Conservation (phyloP, 2,329 filamentous ascomycete genomes). For the Colletotrichum musae region DNA sequence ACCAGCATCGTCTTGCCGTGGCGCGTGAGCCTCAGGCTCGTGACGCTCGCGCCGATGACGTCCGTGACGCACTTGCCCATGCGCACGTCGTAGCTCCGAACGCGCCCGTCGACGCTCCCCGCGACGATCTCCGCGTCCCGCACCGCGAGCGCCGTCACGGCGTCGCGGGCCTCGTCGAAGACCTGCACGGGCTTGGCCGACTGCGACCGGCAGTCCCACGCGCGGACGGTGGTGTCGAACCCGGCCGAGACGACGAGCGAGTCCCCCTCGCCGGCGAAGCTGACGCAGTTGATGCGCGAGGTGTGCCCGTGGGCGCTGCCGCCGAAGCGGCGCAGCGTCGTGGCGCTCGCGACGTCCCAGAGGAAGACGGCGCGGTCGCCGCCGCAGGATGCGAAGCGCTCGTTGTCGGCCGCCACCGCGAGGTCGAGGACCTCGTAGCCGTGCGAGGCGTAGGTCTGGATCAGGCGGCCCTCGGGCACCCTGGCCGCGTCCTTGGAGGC, state of each 20-base stretch:
- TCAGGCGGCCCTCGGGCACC: constrained; percentile 71
- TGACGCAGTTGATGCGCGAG: constrained; percentile 82
- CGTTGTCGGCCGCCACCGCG: constrained; percentile 81
- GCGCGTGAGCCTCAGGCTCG: constrained; percentile 78
- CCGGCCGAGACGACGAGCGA: constrained; percentile 80
- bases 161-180: constrained; percentile 80
- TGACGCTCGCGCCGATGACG: constrained; percentile 80
- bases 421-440: constrained; percentile 93
- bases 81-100: constrained; percentile 86
- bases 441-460: constrained; percentile 91
- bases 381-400: constrained; percentile 87
- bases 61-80: constrained; percentile 81
- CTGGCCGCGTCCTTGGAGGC: constrained; percentile 52
- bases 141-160: constrained; percentile 67
- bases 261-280: constrained; percentile 84
- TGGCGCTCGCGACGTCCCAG: constrained; percentile 90
- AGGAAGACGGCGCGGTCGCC: constrained; percentile 93
- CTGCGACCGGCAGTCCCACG: constrained; percentile 78
- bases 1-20: constrained; percentile 84
- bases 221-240: constrained; percentile 80
- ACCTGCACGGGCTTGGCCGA: constrained; percentile 77
- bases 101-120: constrained; percentile 87
- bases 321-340: constrained; percentile 82
- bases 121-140: constrained; percentile 73
- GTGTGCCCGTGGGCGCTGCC: constrained; percentile 74